These are phyloP conservation scores for Tetramitus jugosus DNA, from an alignment of 208 protist species.

Conservation along the genomic window DNA sequence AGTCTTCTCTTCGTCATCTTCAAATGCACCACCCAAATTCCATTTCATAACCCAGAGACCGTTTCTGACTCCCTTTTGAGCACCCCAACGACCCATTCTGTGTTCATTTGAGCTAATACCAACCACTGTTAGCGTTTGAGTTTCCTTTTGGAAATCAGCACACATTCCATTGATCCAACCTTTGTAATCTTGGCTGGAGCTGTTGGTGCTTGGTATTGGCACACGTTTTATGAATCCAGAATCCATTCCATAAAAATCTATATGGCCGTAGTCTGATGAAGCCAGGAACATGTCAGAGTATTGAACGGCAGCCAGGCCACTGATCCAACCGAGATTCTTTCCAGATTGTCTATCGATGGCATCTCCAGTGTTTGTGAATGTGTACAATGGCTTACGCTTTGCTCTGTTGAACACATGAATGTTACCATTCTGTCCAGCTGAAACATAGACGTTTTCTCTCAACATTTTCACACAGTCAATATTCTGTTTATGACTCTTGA, in stretches of 20 bases:
- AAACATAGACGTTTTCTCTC: neutral
- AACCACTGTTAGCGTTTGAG: neutral
- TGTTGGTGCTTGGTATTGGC: neutral
- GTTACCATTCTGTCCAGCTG: neutral
- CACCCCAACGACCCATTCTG: neutral
- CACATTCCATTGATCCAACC: neutral
- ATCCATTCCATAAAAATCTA: neutral
- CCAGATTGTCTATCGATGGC: too few relatives aligned
- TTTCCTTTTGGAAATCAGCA: neutral
- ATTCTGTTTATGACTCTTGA: neutral
- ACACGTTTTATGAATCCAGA: too few relatives aligned
- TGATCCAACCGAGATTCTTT: neutral
- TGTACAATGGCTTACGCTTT: neutral
- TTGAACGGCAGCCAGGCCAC: neutral
- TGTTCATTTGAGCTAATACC: neutral
- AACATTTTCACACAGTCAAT: constrained; percentile 13
- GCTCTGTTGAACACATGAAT: neutral
- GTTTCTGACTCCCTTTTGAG: too few relatives aligned
- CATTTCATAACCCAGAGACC: too few relatives aligned
- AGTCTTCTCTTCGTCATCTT: too few relatives aligned
- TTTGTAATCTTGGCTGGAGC: neutral
- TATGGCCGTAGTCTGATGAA: neutral
- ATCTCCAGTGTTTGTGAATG: neutral
- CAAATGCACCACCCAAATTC: too few relatives aligned
- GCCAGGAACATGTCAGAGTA: neutral